Base-by-base conservation (phyloP, 441 rosid species). In the Syzygium syzygioides region DNA sequence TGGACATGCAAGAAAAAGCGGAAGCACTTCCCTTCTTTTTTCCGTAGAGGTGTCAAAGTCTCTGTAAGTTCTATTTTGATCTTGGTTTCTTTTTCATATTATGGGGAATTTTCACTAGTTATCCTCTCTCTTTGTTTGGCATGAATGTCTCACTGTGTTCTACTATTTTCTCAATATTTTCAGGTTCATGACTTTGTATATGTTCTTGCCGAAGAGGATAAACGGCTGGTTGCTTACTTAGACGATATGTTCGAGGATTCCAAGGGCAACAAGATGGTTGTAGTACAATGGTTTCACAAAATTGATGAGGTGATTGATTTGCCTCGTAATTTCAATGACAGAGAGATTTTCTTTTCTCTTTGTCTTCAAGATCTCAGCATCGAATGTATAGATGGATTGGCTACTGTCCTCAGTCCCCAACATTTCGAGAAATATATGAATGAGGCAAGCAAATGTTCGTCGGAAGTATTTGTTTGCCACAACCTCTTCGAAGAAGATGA, bases 211-310 rank as follows among this genome's bases (percentile, higher is more conserved):
- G 99, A 97, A 94, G 94, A 95, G 88, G 89, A 90, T 88, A 93
- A 93, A 90, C 93, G 94, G 41, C 98, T 94, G 87, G 91, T 95
- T 94, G 99, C 98, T 17, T 93, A 95, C 93, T 85, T 97, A 92
- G 95, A 95, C 85, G 98, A 96, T 91, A 94, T 97, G 91, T 97
- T 94, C 3, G 99, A 97, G 91, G 96, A 97, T 87, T 90, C 93
- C 28, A 94, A 90, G 90, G 95, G 95, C 92, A 93, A 88, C 91
- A 95, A 93, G 90, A 95, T 94, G 98, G 98, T 93, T 79, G 92
- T 91, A 92, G 96, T 96, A 91, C 97, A 94, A 86, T 97, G 99
- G 99, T 95, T 95, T 95, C 99, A 96, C 95, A 94, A 94, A 93
- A 94, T 94, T 93, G 98, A 95, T 87, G 99, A 97, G 95, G 97